Percentiles rank a stretch among this genome's conserved stretches.
phyloP scores from a whole-genome alignment of 345 rosid species.

The Moringa oleifera region DNA sequence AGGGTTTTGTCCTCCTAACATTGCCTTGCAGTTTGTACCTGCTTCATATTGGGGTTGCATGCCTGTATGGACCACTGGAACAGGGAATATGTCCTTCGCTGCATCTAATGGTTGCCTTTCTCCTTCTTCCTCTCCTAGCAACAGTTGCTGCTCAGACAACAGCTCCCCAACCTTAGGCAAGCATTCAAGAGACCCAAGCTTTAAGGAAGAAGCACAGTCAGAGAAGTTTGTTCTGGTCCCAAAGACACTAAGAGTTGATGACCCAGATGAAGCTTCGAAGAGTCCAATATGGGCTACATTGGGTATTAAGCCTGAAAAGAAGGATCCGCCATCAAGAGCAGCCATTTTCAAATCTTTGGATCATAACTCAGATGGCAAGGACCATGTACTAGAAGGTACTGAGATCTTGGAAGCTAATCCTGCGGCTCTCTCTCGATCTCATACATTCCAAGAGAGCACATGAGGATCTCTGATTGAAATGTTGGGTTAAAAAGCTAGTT shows the following conservation, averaged over 20 bases:
- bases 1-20: conserved; percentile 40
- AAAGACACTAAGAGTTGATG: conserved; percentile 45
- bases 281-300: conserved; percentile 44
- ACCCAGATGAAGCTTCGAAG: conserved; percentile 38
- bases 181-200: conserved; percentile 52
- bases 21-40: conserved; percentile 52
- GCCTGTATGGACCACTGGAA: conserved; percentile 37
- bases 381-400: conserved; percentile 23
- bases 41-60: conserved; percentile 52
- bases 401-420: conserved; percentile 56
- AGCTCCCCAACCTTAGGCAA: conserved; percentile 58
- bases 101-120: conserved; percentile 33
- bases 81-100: conserved; percentile 26
- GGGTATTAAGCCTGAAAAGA: conserved; percentile 31
- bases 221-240: conserved; percentile 44
- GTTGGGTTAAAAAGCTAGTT: neutral
- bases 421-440: conserved; percentile 58
- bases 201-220: conserved; percentile 31
- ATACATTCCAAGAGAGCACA: conserved; percentile 55
- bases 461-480: conserved; percentile 14
- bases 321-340: conserved; percentile 23
- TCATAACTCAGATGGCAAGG: conserved; percentile 26
- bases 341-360: conserved; percentile 30
- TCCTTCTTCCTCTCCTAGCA: conserved; percentile 42
- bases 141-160: conserved; percentile 37